Evolutionary conservation across 805 yeast genomes (phyloP).

Genomic region (Wickerhamomyces pijperi): DNA sequence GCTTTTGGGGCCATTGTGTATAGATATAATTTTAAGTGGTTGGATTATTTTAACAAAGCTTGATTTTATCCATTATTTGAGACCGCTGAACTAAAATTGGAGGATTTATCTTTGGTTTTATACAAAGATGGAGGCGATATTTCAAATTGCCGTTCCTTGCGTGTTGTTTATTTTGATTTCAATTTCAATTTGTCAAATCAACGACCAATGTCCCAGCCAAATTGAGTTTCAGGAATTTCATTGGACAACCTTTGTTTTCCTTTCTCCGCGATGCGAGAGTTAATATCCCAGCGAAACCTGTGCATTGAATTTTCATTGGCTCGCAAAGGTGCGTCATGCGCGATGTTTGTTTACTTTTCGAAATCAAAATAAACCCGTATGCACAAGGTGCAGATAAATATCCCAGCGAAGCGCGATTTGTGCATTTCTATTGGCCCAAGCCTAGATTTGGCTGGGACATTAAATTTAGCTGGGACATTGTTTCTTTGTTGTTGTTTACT

Average conservation of each 20-base stretch:
- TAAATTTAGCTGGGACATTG: background rate
- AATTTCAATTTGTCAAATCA: background rate
- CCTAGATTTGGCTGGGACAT: background rate
- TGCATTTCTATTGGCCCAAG: background rate
- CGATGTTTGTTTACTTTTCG: background rate
- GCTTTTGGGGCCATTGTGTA: constrained; percentile 57
- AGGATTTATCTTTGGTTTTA: background rate
- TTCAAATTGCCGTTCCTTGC: too few species aligned
- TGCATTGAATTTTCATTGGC: too few species aligned
- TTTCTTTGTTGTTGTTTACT: background rate
- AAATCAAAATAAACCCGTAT: background rate
- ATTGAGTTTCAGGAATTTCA: too few species aligned
- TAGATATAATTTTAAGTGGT: constrained; percentile 3
- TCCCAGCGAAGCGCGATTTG: background rate
- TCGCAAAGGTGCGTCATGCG: too few species aligned
- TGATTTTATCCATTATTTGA: too few species aligned
- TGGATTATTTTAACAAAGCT: background rate
- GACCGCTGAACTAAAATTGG: too few species aligned
- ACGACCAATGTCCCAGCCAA: background rate
- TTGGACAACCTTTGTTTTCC: too few species aligned
- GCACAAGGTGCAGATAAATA: background rate
- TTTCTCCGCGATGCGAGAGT: too few species aligned
- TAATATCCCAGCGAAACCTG: too few species aligned
- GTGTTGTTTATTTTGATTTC: background rate
- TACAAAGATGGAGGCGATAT: too few species aligned